Percentiles rank a stretch among this genome's conserved stretches.
Evolutionary conservation across 2,329 filamentous ascomycete genomes (phyloP).

Genomic region (Taxawa tesnikishii): DNA sequence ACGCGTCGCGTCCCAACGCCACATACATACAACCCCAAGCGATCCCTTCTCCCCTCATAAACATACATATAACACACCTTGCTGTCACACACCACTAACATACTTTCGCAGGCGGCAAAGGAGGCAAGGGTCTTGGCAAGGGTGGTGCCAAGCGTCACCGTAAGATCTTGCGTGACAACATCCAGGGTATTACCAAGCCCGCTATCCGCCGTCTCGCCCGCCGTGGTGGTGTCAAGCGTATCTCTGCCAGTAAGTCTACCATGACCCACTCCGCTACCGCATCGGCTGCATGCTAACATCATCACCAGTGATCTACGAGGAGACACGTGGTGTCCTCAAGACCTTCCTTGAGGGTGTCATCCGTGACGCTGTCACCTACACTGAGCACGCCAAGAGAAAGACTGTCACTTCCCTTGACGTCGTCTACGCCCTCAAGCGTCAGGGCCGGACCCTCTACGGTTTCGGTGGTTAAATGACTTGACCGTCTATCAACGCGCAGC

Average conservation of each 20-base stretch:
- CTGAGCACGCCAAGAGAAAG: conserved; percentile 72
- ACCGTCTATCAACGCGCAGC: too few species aligned
- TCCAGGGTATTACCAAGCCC: conserved; percentile 98
- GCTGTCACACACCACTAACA: conserved; percentile 14
- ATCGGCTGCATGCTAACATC: conserved; percentile 4
- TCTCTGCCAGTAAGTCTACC: conserved; percentile 65
- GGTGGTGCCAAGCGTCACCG: conserved; percentile 97
- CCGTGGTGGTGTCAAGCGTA: conserved; percentile 99
- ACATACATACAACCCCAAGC: conserved; percentile 1
- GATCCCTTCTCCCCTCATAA: neutral
- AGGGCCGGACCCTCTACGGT: conserved; percentile 55
- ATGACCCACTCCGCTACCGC: conserved; percentile 2
- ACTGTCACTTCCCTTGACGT: conserved; percentile 53
- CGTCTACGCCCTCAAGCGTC: conserved; percentile 52
- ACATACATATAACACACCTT: conserved; percentile 2
- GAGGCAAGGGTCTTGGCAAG: conserved; percentile 96
- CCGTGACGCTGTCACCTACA: conserved; percentile 69
- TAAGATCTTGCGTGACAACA: conserved; percentile 99
- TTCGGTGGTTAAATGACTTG: conserved; percentile 50
- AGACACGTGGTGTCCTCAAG: conserved; percentile 73
- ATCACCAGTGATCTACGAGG: conserved; percentile 61
- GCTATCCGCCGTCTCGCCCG: conserved; percentile 96
- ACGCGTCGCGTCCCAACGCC: conserved; percentile 2
- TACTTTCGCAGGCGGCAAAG: conserved; percentile 62
- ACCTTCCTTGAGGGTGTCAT: conserved; percentile 76